Base-by-base conservation (phyloP, 306 rosid species). In the Cucumis hystrix region DNA sequence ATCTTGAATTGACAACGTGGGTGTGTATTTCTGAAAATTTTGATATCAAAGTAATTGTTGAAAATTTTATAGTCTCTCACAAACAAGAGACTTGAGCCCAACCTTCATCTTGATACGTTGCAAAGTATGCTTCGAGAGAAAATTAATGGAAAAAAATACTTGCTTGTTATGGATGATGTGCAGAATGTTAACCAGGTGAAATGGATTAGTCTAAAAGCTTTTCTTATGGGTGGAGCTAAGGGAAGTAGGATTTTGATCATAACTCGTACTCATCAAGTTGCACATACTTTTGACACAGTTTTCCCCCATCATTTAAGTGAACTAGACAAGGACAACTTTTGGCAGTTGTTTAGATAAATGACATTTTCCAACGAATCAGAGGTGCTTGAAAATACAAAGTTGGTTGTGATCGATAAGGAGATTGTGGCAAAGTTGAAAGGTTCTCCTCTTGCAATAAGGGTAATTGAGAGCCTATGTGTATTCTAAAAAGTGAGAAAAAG, bases 1-100 rank as follows among this genome's bases (percentile, higher is more conserved):
- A 49, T 15, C 79, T 83, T 76, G 76, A 69, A 17, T 13, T 54
- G 21, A 68, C 15, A 10, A 0, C 75, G 14, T 83, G 85, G 83
- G 77, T 79, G 35, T 78, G 80, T 7, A 56, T 83, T 67, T 83
- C 78, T 33, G 16, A 49, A 49, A 11, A 41, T 14, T 71, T 71
- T 71, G 76, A 71, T 71, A 20, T 75, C 8, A 12, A 39, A 17
- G 20, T 23, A 2, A 75, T 75, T 14, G 68, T 58, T 12, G 79
- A 58, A 40, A 75, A 2, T 9, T 58, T 75, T 54, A 0, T 5
- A 37, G 39, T 37, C 39, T 30, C 1, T 39, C 9, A 0, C 0
- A 4, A 1, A 10, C 58, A 18, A 5, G 20, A 75, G 12, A 8
- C 37, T 8, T 0, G 2, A 13, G 0, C 8, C 16, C 33, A 3